Percentiles rank a stretch among this genome's conserved stretches.
phyloP scores from a whole-genome alignment of 2,329 filamentous ascomycete genomes.

The Aspergillus sp. region DNA sequence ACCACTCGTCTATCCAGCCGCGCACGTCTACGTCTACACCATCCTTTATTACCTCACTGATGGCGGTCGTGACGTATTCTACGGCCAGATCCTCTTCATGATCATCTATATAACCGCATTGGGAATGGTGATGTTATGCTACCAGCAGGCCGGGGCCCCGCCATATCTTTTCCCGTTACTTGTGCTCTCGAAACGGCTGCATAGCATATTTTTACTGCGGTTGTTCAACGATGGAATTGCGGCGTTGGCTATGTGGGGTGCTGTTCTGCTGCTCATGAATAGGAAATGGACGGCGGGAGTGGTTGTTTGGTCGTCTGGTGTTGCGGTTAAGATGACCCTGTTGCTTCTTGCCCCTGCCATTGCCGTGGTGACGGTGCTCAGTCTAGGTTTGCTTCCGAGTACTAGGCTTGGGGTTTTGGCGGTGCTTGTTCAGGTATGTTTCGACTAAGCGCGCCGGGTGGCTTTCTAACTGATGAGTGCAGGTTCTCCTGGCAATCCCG shows the following conservation, averaged over 20 bases:
- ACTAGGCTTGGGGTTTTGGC: conserved; percentile 65
- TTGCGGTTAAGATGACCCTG: conserved; percentile 94
- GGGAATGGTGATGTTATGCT: conserved; percentile 71
- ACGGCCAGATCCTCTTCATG: conserved; percentile 79
- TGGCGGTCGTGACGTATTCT: conserved; percentile 63
- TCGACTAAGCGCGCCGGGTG: not conserved
- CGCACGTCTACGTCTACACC: conserved; percentile 86
- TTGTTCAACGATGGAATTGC: conserved; percentile 96
- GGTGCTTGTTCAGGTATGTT: conserved; percentile 63
- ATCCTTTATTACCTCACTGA: conserved; percentile 69
- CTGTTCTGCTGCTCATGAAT: conserved; percentile 71
- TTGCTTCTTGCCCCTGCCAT: conserved; percentile 76
- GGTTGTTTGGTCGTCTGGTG: conserved; percentile 63
- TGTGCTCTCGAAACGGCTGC: conserved; percentile 80
- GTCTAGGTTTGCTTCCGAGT: conserved; percentile 56
- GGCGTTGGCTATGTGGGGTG: conserved; percentile 69
- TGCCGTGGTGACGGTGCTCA: conserved; percentile 66
- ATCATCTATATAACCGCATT: conserved; percentile 69
- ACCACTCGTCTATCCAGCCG: conserved; percentile 88
- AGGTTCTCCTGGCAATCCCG: conserved; percentile 53
- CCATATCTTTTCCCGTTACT: conserved; percentile 82
- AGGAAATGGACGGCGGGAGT: conserved; percentile 65
- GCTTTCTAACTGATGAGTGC: conserved; percentile 1
- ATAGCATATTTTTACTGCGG: conserved; percentile 85
- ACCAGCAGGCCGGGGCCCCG: conserved; percentile 49